These are phyloP conservation scores for Volvox africanus DNA, from an alignment of 139 green algal genomes.

Conservation along the genomic window DNA sequence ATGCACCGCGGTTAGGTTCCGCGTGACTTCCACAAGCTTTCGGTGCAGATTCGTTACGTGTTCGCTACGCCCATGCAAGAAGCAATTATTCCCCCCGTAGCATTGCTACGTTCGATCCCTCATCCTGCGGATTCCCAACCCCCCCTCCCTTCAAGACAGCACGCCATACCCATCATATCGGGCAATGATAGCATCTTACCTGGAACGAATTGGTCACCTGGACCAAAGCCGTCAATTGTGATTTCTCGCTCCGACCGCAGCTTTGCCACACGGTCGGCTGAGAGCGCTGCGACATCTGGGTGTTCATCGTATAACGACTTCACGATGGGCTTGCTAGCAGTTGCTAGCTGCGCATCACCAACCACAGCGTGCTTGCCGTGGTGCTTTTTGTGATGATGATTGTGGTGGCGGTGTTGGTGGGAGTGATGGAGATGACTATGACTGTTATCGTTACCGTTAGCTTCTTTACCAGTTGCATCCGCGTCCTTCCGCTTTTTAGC, in stretches of 20 bases:
- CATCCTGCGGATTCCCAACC: too few species aligned
- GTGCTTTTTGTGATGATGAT: slow-evolving; percentile 43
- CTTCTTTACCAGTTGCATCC: neutral
- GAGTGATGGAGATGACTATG: slow-evolving; percentile 13
- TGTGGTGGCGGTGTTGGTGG: slow-evolving; percentile 5
- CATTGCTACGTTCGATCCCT: too few species aligned
- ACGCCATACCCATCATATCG: too few species aligned
- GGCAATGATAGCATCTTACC: neutral
- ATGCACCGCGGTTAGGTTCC: too few species aligned
- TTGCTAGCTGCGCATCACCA: slow-evolving; percentile 68
- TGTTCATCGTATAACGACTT: slow-evolving; percentile 78
- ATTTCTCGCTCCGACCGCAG: slow-evolving; percentile 18
- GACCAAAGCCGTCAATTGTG: slow-evolving; percentile 22
- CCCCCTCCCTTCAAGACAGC: too few species aligned
- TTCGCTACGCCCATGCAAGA: too few species aligned
- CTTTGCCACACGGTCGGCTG: slow-evolving; percentile 30
- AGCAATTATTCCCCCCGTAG: too few species aligned
- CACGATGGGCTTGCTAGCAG: slow-evolving; percentile 62
- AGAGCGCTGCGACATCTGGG: slow-evolving; percentile 62
- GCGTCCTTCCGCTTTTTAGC: slow-evolving; percentile 29
- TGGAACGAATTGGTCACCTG: slow-evolving; percentile 34
- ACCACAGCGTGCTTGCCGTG: slow-evolving; percentile 56
- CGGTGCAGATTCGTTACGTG: too few species aligned
- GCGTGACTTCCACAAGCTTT: too few species aligned
- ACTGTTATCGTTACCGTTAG: slow-evolving; percentile 2